Percentiles rank a stretch among this genome's conserved stretches.
Evolutionary conservation across 2,329 filamentous ascomycete species (phyloP).

Genomic region (Talaromyces sp.): DNA sequence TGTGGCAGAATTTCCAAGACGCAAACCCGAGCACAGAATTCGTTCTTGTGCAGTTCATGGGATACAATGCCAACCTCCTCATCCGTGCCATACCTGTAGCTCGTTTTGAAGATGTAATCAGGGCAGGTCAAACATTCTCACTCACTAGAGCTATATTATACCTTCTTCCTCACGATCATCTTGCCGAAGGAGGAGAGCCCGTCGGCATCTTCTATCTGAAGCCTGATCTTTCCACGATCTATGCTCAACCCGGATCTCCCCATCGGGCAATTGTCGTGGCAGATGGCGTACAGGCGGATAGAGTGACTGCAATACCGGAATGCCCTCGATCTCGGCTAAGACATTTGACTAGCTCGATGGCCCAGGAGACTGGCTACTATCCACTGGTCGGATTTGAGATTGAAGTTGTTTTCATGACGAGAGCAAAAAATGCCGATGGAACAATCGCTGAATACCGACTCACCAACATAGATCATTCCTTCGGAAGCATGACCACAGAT

Average conservation of each 20-base stretch:
- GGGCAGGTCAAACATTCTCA: background rate
- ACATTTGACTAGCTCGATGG: background rate
- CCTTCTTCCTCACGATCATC: conserved; percentile 15
- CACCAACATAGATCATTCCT: conserved; percentile 11
- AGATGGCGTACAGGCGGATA: conserved; percentile 8
- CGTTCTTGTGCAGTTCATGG: conserved; percentile 11
- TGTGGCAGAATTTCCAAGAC: conserved; percentile 3
- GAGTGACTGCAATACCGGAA: background rate
- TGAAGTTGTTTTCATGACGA: conserved; percentile 15
- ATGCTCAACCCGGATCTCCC: background rate
- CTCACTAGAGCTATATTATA: conserved; percentile 5
- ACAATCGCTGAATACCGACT: background rate
- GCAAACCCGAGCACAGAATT: background rate
- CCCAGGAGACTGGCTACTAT: background rate
- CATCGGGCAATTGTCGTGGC: conserved; percentile 7
- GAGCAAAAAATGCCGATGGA: background rate
- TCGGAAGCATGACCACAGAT: conserved; percentile 10
- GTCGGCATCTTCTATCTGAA: conserved; percentile 9
- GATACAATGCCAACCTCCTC: conserved; percentile 11
- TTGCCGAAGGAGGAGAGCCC: conserved; percentile 5
- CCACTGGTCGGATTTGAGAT: conserved; percentile 12
- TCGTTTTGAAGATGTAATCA: conserved; percentile 4
- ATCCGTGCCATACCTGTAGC: conserved; percentile 14
- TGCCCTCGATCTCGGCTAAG: conserved; percentile 11
- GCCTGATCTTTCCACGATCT: conserved; percentile 11